Conservation (phyloP, 495 filamentous ascomycete genomes). For the Hypoxylon fuscum region DNA sequence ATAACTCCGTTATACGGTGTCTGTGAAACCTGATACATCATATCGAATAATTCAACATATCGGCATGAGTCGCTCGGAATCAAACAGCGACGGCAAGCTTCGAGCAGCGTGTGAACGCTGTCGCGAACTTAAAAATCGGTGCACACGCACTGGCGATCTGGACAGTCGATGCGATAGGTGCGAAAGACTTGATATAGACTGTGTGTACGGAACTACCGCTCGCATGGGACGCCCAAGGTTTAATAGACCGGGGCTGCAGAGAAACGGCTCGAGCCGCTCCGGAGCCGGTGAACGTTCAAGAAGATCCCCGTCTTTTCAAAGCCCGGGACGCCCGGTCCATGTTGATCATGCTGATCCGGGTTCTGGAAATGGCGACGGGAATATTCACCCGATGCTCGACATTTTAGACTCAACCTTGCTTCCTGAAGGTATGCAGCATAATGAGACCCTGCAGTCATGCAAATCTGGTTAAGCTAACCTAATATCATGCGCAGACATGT, state of each 20-base stretch:
- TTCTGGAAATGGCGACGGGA: neutral
- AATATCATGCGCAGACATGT: too few species aligned
- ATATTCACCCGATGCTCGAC: neutral
- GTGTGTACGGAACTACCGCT: neutral
- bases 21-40: neutral
- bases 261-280: neutral
- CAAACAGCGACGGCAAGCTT: neutral
- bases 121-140: neutral
- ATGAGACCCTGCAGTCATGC: too few species aligned
- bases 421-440: neutral
- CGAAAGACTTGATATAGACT: neutral
- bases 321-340: neutral
- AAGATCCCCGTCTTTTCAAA: neutral
- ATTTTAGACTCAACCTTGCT: neutral
- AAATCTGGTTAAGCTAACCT: too few species aligned
- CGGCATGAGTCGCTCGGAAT: neutral
- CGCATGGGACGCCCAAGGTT: neutral
- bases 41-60: neutral
- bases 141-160: neutral
- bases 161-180: neutral
- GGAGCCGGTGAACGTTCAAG: neutral
- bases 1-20: too few species aligned
- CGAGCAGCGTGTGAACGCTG: neutral
- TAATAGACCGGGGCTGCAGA: neutral
- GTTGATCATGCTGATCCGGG: neutral